Conservation (phyloP, 257 asterid genomes). For the Lithospermum erythrorhizon region DNA sequence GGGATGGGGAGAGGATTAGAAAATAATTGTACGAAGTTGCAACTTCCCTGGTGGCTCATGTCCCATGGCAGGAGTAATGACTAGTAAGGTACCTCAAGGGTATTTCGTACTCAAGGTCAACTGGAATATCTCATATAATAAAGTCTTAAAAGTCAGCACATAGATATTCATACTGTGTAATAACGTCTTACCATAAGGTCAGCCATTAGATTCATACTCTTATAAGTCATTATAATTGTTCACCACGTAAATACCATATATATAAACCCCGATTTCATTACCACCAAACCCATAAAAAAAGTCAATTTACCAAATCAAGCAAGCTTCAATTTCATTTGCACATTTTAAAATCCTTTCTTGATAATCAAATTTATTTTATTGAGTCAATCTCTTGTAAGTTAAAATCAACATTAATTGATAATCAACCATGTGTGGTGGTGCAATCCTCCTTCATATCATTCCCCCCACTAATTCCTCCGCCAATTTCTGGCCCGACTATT, state of each 20-base stretch:
- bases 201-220: not conserved
- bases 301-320: not conserved
- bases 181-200: not conserved
- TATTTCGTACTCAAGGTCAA: too few relatives aligned
- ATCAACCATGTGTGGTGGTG: conserved; percentile 69
- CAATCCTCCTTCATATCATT: conserved; percentile 47
- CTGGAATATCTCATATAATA: too few relatives aligned
- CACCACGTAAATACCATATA: not conserved
- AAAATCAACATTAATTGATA: not conserved
- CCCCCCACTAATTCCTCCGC: conserved; percentile 21
- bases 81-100: too few relatives aligned
- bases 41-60: too few relatives aligned
- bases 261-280: not conserved
- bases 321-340: not conserved
- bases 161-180: too few relatives aligned
- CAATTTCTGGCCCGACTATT: conserved; percentile 28
- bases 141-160: too few relatives aligned
- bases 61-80: too few relatives aligned
- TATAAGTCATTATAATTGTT: too few relatives aligned
- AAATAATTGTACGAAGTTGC: too few relatives aligned
- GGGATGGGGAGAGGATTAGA: too few relatives aligned
- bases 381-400: not conserved
- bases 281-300: not conserved
- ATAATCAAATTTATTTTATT: too few relatives aligned
- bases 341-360: too few relatives aligned